Evolutionary conservation across 805 yeast species (phyloP), one percentile per base, ranked within the genome.

Genomic region (Hemisphaericaspora nanyangensis): DNA sequence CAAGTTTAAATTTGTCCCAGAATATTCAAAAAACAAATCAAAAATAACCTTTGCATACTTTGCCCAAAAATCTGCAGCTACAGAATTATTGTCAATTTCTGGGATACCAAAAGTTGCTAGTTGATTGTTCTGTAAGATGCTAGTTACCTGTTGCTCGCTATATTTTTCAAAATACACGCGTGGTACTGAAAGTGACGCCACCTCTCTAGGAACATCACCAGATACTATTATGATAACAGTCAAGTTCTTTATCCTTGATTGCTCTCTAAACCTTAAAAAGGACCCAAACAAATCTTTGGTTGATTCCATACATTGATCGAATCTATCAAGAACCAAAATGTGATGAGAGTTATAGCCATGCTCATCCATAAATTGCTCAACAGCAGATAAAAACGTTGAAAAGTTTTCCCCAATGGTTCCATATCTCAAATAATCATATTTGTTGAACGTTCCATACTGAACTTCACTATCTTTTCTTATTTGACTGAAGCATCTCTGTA

Each of bases 281-380:
- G 72, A 64, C 16, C 60, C 48, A 32, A 68, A 59, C 15, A 75
- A 43, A 13, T 64, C 72, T n/a, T 61, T 57, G 0, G 68, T 60
- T 12, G 61, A 47, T 16, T 73, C 80, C 40, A 64, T 65, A 22
- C 72, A 65, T 29, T 65, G 68, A 49, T 76, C 81, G 13, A 76
- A 55, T 4, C 68, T 52, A 46, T 76, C 80, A 10, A 76, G 53
- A 1, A 76, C 72, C 31, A 76, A 49, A 7, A 75, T 64, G 32
- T 72, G 69, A 3, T 56, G 65, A 13, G 60, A 58, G 2, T 46
- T 29, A 39, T 63, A 69, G 1, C 45, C 48, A 1, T 65, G 50
- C 4, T 54, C 58, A 12, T 44, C 48, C 17, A 63, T 48, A 44
- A 73, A 58, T 42, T 56, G 69, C 46, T 70, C 72, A 34, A 75